These are phyloP conservation scores for Ceraceosorus guamensis DNA, from an alignment of 1,284 basidiomycete species.

Conservation along the genomic window DNA sequence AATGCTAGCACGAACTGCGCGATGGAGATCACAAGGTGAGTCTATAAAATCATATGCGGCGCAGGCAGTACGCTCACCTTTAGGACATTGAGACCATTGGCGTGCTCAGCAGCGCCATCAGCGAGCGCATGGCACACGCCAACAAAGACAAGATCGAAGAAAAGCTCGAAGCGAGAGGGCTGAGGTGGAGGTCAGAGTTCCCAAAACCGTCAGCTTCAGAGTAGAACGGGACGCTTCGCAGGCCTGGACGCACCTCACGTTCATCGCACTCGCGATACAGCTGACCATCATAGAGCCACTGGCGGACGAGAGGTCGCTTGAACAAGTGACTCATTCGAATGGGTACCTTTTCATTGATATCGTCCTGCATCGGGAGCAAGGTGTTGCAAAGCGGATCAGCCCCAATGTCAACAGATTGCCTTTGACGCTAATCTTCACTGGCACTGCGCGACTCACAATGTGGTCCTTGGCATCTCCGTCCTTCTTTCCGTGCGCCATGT, in stretches of 20 bases:
- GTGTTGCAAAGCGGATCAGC: too few species aligned
- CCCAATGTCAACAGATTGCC: too few species aligned
- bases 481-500: conserved; percentile 16
- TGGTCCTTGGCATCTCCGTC: not conserved
- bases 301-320: conserved; percentile 44
- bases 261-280: conserved; percentile 43
- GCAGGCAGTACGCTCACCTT: not conserved
- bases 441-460: not conserved
- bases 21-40: too few species aligned
- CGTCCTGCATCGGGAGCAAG: too few species aligned
- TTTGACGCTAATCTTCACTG: conserved; percentile 5
- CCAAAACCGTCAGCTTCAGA: too few species aligned
- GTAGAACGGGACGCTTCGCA: too few species aligned
- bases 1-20: conserved; percentile 45
- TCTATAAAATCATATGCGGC: too few species aligned
- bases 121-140: conserved; percentile 37
- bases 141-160: conserved; percentile 46
- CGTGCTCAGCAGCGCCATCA: conserved; percentile 26
- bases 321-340: conserved; percentile 37
- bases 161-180: conserved; percentile 44
- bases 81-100: not conserved
- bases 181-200: too few species aligned
- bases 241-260: too few species aligned
- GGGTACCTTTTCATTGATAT: conserved; percentile 29
- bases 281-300: conserved; percentile 43